phyloP scores from a whole-genome alignment of 768 basidiomycete species.

The Tulasnella sp. region DNA sequence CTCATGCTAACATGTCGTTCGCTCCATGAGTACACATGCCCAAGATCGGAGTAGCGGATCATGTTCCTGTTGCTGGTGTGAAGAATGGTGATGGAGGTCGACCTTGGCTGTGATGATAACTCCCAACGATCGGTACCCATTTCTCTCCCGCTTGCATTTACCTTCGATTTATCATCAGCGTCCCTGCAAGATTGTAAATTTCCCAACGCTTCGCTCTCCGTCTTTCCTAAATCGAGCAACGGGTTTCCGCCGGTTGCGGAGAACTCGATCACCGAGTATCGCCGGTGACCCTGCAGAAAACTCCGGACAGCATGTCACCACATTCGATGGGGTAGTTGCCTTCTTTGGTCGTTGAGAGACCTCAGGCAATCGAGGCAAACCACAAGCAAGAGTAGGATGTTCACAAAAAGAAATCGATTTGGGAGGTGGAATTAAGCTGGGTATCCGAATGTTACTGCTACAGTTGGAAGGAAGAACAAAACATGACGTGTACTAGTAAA shows the following conservation, averaged over 20 bases:
- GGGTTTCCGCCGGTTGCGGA: background rate
- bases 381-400: background rate
- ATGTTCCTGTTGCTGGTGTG: background rate
- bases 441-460: background rate
- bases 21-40: background rate
- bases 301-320: background rate
- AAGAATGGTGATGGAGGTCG: background rate
- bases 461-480: background rate
- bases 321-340: background rate
- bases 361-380: background rate
- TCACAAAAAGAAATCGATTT: background rate
- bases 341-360: background rate
- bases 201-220: background rate
- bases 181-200: background rate
- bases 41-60: background rate
- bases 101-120: background rate
- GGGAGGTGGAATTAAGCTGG: background rate
- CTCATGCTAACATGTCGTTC: background rate
- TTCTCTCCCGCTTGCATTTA: background rate
- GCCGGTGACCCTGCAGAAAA: background rate
- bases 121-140: background rate
- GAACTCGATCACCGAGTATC: background rate
- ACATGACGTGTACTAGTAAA: background rate
- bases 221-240: background rate
- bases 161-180: background rate